Conservation (phyloP, 768 basidiomycete species). For the Plicaturopsis crispa region DNA sequence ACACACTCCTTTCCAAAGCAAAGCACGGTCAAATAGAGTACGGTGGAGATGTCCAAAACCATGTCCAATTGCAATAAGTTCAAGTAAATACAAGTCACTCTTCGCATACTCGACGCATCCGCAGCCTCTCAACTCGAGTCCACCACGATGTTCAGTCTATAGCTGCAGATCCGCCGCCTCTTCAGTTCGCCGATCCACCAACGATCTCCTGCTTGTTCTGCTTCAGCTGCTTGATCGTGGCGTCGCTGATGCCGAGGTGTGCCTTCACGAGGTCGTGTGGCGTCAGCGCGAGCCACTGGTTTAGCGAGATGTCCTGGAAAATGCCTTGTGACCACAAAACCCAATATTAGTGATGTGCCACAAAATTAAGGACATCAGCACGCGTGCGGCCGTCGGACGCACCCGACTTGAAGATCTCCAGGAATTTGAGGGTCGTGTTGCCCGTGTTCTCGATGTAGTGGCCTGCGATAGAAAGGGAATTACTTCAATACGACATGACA, state of each 20-base stretch:
- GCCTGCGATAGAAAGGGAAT: conserved; percentile 22
- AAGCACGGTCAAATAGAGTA: too few species aligned
- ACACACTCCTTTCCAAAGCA: too few species aligned
- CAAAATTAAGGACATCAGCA: conserved; percentile 4
- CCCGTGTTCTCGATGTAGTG: conserved; percentile 68
- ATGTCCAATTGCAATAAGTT: too few species aligned
- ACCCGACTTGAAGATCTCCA: conserved; percentile 59
- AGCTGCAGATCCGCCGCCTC: too few species aligned
- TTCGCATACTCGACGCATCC: too few species aligned
- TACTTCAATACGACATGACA: background rate
- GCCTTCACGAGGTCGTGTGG: conserved; percentile 54
- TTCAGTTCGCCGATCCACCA: too few species aligned
- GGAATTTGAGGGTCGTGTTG: conserved; percentile 45
- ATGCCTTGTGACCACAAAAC: conserved; percentile 30
- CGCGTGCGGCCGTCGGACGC: conserved; percentile 6
- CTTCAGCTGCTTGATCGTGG: conserved; percentile 38
- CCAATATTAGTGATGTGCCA: background rate
- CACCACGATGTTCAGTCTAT: too few species aligned
- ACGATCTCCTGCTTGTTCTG: conserved; percentile 46
- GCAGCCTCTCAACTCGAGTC: too few species aligned
- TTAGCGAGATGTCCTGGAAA: conserved; percentile 51
- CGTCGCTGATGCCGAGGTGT: conserved; percentile 48
- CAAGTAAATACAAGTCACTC: too few species aligned
- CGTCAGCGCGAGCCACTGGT: conserved; percentile 56
- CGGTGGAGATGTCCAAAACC: too few species aligned